These are phyloP conservation scores for Wickerhamomyces hampshirensis DNA, from an alignment of 805 yeast species.

Conservation along the genomic window DNA sequence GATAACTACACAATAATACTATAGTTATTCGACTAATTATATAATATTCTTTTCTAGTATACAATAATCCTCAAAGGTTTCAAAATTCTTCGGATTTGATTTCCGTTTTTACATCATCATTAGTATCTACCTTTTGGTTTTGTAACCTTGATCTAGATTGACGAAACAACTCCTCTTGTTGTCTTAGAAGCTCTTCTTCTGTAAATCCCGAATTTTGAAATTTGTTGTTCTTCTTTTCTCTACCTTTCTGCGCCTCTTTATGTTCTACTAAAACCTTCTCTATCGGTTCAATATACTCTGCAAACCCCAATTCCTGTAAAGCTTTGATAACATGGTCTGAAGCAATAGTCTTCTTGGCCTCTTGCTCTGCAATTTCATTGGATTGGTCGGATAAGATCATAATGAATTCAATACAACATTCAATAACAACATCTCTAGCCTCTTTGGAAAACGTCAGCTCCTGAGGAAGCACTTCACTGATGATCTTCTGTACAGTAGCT, in stretches of 20 bases:
- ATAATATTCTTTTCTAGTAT: too few relatives aligned
- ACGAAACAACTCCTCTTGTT: conserved; percentile 90
- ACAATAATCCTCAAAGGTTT: background rate
- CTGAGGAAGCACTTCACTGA: conserved; percentile 83
- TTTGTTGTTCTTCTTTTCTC: conserved; percentile 88
- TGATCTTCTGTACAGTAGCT: conserved; percentile 95
- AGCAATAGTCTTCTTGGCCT: conserved; percentile 92
- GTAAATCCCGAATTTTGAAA: conserved; percentile 88
- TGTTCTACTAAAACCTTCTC: conserved; percentile 79
- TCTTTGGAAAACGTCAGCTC: conserved; percentile 88
- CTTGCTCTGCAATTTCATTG: conserved; percentile 94
- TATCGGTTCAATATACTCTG: conserved; percentile 76
- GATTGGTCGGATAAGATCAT: conserved; percentile 92
- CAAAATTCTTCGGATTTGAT: background rate
- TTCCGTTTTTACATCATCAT: conserved; percentile 6
- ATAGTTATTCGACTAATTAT: too few relatives aligned
- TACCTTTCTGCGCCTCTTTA: conserved; percentile 80
- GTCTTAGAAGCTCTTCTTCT: conserved; percentile 86
- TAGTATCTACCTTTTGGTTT: conserved; percentile 14
- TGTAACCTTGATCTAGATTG: conserved; percentile 65
- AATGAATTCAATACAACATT: conserved; percentile 92
- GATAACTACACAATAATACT: too few relatives aligned
- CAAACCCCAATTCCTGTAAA: conserved; percentile 79
- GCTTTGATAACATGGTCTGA: conserved; percentile 95
- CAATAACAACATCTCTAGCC: conserved; percentile 91